Base-by-base conservation (phyloP, 768 basidiomycete genomes). In the Lyophyllum decastes region DNA sequence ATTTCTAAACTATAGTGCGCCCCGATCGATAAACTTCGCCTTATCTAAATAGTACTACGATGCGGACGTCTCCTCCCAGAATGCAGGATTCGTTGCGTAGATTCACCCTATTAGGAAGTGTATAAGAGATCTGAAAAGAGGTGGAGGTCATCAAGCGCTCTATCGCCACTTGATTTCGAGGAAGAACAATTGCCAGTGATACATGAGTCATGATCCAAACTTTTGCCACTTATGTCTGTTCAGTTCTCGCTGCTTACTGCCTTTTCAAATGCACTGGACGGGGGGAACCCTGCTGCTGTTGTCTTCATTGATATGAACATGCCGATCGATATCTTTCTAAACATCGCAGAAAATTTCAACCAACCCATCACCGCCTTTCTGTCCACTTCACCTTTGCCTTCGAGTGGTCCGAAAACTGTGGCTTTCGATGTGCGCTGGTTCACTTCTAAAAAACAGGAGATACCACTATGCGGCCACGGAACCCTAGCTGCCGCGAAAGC, bases 261-360 rank as follows among this genome's bases (percentile, higher is more conserved):
- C 57, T 75, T 82, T 68, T 61, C 83, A 58, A 64, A 67, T 56
- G 58, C 73, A 59, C 54, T 76, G 53, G 70, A 78, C 64, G 68
- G 70, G 12, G 81, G 82, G 1, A 82, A 82, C 57, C 79, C 80
- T 1, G 78, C 79, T 8, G 71, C 69, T 10, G 66, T 79, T 40
- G 66, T 78, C 50, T 72, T 79, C 57, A 58, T 74, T 4, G 72
- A 78, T 53, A 57, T 65, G 9, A 55, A 64, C 25, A 49, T 61
- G 4, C 59, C 76, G 3, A 55, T 57, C 0, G 69, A 70, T 16
- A 64, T 63, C 10, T 68, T 80, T 4, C 61, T 56, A 46, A 64
- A 67, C 17, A 72, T 81, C 24, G 71, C 79, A 2, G 66, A 60
- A 46, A 79, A 78, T 52, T 70, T 84, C 34, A 76, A 77, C 55